phyloP scores from a whole-genome alignment of 768 basidiomycete species.

The Termitomyces sp. region DNA sequence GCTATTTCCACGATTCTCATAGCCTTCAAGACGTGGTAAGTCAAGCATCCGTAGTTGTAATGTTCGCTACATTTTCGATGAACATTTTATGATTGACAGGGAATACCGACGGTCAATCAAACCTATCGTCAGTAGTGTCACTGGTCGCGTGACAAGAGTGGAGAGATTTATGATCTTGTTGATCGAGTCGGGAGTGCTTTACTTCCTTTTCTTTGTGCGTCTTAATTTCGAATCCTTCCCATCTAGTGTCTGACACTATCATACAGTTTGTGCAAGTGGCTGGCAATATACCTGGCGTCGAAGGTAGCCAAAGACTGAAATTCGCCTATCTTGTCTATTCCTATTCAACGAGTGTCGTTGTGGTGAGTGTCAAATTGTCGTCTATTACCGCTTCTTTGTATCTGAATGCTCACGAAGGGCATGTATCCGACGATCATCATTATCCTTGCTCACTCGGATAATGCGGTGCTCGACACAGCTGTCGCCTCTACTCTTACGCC shows the following conservation, averaged over 20 bases:
- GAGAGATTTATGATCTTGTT: slow-evolving; percentile 10
- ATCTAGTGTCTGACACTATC: not conserved
- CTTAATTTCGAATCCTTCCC: not conserved
- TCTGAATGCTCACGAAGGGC: not conserved
- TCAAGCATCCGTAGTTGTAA: not conserved
- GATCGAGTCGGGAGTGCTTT: slow-evolving; percentile 9
- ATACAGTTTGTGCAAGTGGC: slow-evolving; percentile 5
- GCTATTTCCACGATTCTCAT: slow-evolving; percentile 10
- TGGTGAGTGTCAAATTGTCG: not conserved
- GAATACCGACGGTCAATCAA: slow-evolving; percentile 10
- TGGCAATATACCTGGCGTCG: slow-evolving; percentile 1
- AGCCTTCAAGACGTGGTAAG: slow-evolving; percentile 10
- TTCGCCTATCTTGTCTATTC: slow-evolving; percentile 8
- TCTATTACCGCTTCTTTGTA: not conserved
- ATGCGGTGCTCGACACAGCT: slow-evolving; percentile 6
- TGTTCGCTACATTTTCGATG: not conserved
- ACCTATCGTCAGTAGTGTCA: not conserved
- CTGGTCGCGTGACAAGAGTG: not conserved
- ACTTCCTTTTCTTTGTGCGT: slow-evolving; percentile 10
- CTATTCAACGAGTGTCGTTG: slow-evolving; percentile 9
- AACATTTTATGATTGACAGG: not conserved
- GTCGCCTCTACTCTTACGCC: slow-evolving; percentile 5
- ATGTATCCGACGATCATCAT: slow-evolving; percentile 10
- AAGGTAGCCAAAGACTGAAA: not conserved
- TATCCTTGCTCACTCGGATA: slow-evolving; percentile 8